Evolutionary conservation across 306 rosid species (phyloP).

Genomic region (Oxytropis ochrocephala): DNA sequence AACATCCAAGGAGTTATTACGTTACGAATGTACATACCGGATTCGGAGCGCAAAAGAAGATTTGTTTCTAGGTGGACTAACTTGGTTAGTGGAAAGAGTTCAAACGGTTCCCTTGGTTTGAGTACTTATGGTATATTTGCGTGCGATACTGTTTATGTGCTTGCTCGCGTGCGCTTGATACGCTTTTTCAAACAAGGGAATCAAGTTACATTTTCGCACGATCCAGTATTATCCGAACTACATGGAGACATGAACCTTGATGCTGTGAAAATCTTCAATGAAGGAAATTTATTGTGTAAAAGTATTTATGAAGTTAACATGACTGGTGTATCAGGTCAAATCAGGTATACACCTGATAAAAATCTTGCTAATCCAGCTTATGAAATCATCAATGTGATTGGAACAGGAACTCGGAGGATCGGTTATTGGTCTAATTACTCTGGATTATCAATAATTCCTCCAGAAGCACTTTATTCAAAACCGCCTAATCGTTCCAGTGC

Average conservation of each 20-base stretch:
- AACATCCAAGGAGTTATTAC: slow-evolving; percentile 72
- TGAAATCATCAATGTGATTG: slow-evolving; percentile 81
- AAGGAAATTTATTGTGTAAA: slow-evolving; percentile 50
- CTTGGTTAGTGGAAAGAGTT: slow-evolving; percentile 45
- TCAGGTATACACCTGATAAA: slow-evolving; percentile 52
- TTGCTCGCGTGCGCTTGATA: slow-evolving; percentile 81
- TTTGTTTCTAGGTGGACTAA: slow-evolving; percentile 75
- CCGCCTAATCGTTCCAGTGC: slow-evolving; percentile 52
- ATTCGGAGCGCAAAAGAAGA: slow-evolving; percentile 50
- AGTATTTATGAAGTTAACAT: slow-evolving; percentile 59
- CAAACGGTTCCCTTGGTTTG: slow-evolving; percentile 46
- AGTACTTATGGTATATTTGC: slow-evolving; percentile 70
- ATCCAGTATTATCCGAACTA: slow-evolving; percentile 38
- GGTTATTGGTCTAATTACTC: slow-evolving; percentile 97
- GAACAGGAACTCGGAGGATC: slow-evolving; percentile 57
- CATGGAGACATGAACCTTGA: slow-evolving; percentile 55
- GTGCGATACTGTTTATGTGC: slow-evolving; percentile 76
- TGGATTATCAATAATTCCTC: slow-evolving; percentile 62
- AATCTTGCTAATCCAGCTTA: slow-evolving; percentile 66
- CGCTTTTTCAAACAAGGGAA: slow-evolving; percentile 76
- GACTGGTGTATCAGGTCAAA: slow-evolving; percentile 69
- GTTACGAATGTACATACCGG: slow-evolving; percentile 60
- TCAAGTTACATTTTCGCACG: slow-evolving; percentile 56
- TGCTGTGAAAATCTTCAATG: slow-evolving; percentile 68
- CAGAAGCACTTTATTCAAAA: slow-evolving; percentile 58